Evolutionary conservation across 2,329 filamentous ascomycete genomes (phyloP).

Genomic region (Paecilomyces sp.): DNA sequence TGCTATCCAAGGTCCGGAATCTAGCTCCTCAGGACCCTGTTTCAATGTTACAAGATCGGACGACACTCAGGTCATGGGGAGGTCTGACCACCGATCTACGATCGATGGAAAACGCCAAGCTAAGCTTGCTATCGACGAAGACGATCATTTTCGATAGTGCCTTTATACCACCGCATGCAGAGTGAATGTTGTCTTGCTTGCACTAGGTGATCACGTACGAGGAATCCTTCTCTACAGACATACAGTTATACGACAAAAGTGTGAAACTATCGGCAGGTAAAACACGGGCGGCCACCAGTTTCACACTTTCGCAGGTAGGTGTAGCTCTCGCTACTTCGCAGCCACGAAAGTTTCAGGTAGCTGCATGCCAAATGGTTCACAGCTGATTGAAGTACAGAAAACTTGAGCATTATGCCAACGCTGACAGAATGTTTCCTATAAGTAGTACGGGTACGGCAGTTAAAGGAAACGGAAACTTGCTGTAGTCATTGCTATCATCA

Average conservation of each 20-base stretch:
- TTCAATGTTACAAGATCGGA: not conserved
- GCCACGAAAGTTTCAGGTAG: not conserved
- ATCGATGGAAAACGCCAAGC: not conserved
- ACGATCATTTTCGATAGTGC: not conserved
- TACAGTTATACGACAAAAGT: too few species aligned
- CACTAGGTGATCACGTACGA: not conserved
- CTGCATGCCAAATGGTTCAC: too few species aligned
- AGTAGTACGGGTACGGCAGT: not conserved
- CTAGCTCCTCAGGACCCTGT: not conserved
- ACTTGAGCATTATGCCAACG: not conserved
- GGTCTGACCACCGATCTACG: not conserved
- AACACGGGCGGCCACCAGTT: too few species aligned
- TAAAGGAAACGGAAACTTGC: not conserved
- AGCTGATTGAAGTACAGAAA: not conserved
- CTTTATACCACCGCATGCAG: not conserved
- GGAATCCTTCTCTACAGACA: not conserved
- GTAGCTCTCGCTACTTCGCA: not conserved
- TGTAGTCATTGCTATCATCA: not conserved
- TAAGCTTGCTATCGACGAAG: not conserved
- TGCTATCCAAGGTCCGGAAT: not conserved
- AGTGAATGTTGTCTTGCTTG: not conserved
- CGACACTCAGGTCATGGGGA: not conserved
- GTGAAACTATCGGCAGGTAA: too few species aligned
- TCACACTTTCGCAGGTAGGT: too few species aligned
- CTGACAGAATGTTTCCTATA: not conserved